Evolutionary conservation across 306 rosid genomes (phyloP).

Genomic region (Vachellia pachyceras): DNA sequence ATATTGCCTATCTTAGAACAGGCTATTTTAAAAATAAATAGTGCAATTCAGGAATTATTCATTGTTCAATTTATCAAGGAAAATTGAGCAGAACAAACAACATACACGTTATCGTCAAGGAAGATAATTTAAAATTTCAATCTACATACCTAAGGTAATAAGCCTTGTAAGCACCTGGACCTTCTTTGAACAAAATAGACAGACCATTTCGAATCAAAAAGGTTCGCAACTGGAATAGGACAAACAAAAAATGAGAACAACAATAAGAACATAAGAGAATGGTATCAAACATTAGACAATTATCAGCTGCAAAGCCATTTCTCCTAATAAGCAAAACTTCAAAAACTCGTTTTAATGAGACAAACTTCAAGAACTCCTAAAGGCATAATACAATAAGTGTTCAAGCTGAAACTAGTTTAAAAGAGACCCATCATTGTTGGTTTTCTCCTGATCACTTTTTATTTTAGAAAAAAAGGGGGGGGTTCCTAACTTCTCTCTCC

Average conservation of each 20-base stretch:
- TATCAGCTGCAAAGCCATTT: constrained; percentile 18
- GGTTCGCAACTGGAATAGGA: constrained; percentile 68
- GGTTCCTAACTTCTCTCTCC: neutral
- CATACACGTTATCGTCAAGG: constrained; percentile 9
- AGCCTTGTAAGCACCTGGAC: constrained; percentile 93
- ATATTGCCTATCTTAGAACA: constrained; percentile 6
- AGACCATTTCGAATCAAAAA: constrained; percentile 96
- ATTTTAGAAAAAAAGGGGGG: neutral
- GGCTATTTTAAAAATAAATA: constrained; percentile 7
- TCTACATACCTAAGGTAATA: constrained; percentile 77
- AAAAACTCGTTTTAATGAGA: neutral
- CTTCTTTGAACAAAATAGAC: constrained; percentile 87
- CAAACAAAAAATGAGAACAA: constrained; percentile 35
- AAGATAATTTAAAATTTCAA: constrained; percentile 34
- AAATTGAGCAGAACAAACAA: constrained; percentile 11
- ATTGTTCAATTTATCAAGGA: neutral
- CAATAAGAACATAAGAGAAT: neutral
- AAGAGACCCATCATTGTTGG: neutral
- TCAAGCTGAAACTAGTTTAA: neutral
- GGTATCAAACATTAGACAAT: constrained; percentile 19
- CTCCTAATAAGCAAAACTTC: constrained; percentile 4
- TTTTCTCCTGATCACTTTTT: neutral
- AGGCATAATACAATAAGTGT: neutral
- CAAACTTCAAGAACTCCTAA: neutral
- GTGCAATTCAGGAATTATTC: constrained; percentile 7